Evolutionary conservation across 768 basidiomycete species (phyloP).

Genomic region (Amanita pallidorosea): DNA sequence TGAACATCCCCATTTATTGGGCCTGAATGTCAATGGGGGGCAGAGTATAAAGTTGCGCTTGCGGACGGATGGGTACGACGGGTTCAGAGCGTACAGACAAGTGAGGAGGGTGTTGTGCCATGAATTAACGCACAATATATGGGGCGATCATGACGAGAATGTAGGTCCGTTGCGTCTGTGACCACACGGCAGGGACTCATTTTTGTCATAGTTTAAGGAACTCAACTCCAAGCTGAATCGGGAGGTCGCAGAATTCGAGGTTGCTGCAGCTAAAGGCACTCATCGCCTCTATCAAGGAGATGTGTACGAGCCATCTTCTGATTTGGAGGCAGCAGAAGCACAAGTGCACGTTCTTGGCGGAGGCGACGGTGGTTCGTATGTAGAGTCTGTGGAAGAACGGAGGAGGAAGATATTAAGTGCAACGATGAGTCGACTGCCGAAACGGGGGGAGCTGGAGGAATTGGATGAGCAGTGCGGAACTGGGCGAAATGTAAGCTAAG

Average conservation of each 20-base stretch:
- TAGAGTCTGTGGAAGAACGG: conserved; percentile 48
- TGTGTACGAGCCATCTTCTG: conserved; percentile 42
- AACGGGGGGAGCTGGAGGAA: conserved; percentile 52
- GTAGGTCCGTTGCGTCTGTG: conserved; percentile 26
- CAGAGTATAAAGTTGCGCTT: conserved; percentile 57
- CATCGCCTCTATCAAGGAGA: conserved; percentile 36
- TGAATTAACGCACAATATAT: conserved; percentile 68
- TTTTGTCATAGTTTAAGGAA: conserved; percentile 48
- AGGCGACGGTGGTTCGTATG: conserved; percentile 5
- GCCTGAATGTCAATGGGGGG: conserved; percentile 56
- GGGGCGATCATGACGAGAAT: conserved; percentile 62
- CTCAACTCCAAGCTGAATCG: conserved; percentile 66
- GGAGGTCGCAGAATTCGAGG: conserved; percentile 63
- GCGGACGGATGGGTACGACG: conserved; percentile 62
- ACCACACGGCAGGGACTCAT: neutral
- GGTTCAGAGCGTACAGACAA: conserved; percentile 56
- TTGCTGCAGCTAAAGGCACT: conserved; percentile 36
- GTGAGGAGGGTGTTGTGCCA: conserved; percentile 64
- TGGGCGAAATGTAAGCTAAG: conserved; percentile 9
- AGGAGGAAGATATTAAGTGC: conserved; percentile 47
- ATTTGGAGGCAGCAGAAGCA: conserved; percentile 43
- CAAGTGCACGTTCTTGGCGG: conserved; percentile 48
- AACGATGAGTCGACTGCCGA: conserved; percentile 45
- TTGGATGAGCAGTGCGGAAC: conserved; percentile 67
- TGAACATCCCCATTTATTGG: conserved; percentile 59